phyloP scores from a whole-genome alignment of 228 moss, liverwort and hornwort species.

The Sphagnum magellanicum region DNA sequence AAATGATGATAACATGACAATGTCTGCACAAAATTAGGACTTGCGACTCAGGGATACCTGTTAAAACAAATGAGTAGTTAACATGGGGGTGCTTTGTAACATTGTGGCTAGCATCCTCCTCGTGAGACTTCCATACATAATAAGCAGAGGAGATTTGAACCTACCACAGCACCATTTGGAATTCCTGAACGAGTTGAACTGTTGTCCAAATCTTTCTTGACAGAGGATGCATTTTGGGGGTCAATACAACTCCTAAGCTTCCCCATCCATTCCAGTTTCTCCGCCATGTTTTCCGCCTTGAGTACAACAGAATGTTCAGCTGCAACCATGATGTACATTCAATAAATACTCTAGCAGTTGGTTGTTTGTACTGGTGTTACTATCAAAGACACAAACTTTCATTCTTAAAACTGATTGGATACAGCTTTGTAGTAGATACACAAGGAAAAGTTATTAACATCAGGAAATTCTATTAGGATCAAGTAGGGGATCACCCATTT shows the following conservation, averaged over 20 bases:
- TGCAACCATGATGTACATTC: conserved; percentile 26
- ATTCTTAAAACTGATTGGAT: neutral
- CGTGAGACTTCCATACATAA: neutral
- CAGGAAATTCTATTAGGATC: too few species aligned
- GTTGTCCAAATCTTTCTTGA: conserved; percentile 37
- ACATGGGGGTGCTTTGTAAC: neutral
- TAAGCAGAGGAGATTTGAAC: neutral
- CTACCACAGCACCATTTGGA: conserved; percentile 40
- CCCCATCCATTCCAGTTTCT: conserved; percentile 96
- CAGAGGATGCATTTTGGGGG: conserved; percentile 17
- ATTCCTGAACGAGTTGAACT: conserved; percentile 27
- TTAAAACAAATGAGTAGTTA: too few species aligned
- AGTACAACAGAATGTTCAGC: conserved; percentile 81
- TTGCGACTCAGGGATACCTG: too few species aligned
- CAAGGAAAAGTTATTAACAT: neutral
- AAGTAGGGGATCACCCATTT: too few species aligned
- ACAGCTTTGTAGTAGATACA: neutral
- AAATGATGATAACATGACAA: too few species aligned
- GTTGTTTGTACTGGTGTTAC: neutral
- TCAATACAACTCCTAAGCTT: conserved; percentile 69
- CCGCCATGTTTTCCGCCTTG: conserved; percentile 93
- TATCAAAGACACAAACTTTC: neutral
- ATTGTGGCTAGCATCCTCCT: neutral
- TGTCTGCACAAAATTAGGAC: too few species aligned
- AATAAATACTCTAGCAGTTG: neutral